Evolutionary conservation across 1,284 basidiomycete genomes (phyloP).

Genomic region (Trametes polyzona): DNA sequence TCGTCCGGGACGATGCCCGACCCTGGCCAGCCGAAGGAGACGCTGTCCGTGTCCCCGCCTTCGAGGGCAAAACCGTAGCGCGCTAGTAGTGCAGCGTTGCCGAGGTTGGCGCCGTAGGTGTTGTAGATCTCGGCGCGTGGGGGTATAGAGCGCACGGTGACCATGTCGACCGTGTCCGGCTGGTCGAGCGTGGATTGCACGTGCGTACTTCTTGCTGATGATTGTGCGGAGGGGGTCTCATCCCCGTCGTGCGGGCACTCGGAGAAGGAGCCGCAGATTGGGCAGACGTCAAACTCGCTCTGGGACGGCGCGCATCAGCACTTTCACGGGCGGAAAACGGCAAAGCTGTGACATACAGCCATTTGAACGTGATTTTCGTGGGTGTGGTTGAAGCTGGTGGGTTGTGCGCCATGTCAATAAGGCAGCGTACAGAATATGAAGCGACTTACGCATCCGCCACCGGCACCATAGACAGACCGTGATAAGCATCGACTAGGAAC

Average conservation of each 20-base stretch:
- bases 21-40: constrained; percentile 48
- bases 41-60: constrained; percentile 60
- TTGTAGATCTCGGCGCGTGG: constrained; percentile 78
- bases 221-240: background rate
- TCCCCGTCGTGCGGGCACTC: constrained; percentile 76
- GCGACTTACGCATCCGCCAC: constrained; percentile 81
- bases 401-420: no score
- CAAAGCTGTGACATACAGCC: constrained; percentile 51
- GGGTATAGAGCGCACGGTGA: constrained; percentile 55
- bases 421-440: no score
- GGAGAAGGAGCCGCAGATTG: constrained; percentile 73
- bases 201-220: background rate
- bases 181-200: background rate
- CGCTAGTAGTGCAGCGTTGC: constrained; percentile 70
- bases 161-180: constrained; percentile 63
- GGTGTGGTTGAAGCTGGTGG: constrained; percentile 80
- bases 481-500: constrained; percentile 87
- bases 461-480: constrained; percentile 86
- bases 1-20: constrained; percentile 31
- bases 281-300: constrained; percentile 86
- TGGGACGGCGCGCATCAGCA: constrained; percentile 33
- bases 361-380: constrained; percentile 78
- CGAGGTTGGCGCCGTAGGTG: constrained; percentile 78
- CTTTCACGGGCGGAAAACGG: background rate
- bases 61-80: constrained; percentile 80